Evolutionary conservation across 257 asterid species (phyloP).

Genomic region (Anisodus acutangulus): DNA sequence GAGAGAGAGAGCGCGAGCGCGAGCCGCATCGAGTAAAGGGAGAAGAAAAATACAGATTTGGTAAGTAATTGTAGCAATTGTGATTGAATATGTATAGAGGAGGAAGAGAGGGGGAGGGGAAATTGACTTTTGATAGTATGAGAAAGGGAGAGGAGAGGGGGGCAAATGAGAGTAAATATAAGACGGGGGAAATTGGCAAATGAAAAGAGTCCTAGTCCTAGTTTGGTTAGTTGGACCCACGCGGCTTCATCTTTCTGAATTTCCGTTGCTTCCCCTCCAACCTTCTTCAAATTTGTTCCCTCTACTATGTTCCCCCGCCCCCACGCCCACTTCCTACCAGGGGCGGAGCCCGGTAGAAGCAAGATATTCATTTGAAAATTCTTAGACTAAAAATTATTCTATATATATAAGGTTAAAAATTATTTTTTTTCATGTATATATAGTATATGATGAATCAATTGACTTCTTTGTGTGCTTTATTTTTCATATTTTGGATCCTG

Average conservation of each 20-base stretch:
- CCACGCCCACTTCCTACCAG: no score
- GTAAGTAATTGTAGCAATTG: not conserved
- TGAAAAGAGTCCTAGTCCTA: slow-evolving; percentile 40
- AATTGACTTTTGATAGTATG: not conserved
- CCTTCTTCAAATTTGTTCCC: slow-evolving; percentile 30
- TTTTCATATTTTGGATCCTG: no score
- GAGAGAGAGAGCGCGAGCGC: slow-evolving; percentile 38
- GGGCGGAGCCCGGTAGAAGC: no score
- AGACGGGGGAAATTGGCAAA: slow-evolving; percentile 13
- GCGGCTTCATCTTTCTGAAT: slow-evolving; percentile 41
- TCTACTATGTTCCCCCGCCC: slow-evolving; percentile 8
- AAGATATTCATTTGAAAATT: not conserved
- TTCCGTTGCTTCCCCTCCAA: slow-evolving; percentile 63
- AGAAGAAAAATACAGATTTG: slow-evolving; percentile 7
- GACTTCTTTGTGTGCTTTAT: no score
- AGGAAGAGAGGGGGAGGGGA: not conserved
- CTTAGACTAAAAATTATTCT: not conserved
- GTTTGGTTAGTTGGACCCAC: slow-evolving; percentile 65
- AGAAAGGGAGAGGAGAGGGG: not conserved
- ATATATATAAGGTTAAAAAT: no score
- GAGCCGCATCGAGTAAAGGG: slow-evolving; percentile 54
- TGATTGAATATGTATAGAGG: not conserved
- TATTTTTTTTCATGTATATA: no score
- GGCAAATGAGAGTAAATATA: slow-evolving; percentile 9
- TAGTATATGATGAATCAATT: not conserved